phyloP scores from a whole-genome alignment of 257 asterid genomes.

The Solanum habrochaites region DNA sequence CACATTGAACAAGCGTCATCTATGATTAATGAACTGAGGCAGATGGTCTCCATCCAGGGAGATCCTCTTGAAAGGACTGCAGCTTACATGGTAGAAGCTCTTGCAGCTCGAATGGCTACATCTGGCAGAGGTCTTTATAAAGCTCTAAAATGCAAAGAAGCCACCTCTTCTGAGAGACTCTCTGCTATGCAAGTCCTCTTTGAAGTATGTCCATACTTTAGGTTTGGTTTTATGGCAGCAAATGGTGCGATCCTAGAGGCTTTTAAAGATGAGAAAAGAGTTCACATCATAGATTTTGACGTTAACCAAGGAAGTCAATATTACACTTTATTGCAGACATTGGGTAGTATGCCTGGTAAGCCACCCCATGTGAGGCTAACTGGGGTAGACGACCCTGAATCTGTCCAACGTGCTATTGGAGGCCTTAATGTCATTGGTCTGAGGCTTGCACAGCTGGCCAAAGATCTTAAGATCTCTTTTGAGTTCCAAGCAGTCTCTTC shows the following conservation, averaged over 20 bases:
- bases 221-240: constrained; percentile 87
- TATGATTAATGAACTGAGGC: constrained; percentile 57
- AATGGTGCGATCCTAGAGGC: constrained; percentile 81
- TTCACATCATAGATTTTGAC: constrained; percentile 82
- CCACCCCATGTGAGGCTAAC: constrained; percentile 56
- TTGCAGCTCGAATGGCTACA: constrained; percentile 72
- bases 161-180: constrained; percentile 62
- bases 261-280: constrained; percentile 41
- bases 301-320: constrained; percentile 96
- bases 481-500: constrained; percentile 62
- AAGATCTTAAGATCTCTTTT: constrained; percentile 48
- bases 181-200: constrained; percentile 96
- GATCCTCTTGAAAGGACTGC: constrained; percentile 83
- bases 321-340: constrained; percentile 62
- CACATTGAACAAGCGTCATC: constrained; percentile 34
- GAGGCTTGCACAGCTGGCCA: constrained; percentile 56
- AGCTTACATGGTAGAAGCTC: constrained; percentile 93
- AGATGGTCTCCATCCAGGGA: constrained; percentile 72
- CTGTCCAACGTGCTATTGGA: constrained; percentile 74
- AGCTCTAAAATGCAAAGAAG: constrained; percentile 75
- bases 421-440: constrained; percentile 59
- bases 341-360: constrained; percentile 40
- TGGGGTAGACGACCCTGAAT: constrained; percentile 91
- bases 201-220: constrained; percentile 89
- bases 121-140: constrained; percentile 89